phyloP scores from a whole-genome alignment of 2,329 filamentous ascomycete genomes.

The Pestalotiopsis sp. region DNA sequence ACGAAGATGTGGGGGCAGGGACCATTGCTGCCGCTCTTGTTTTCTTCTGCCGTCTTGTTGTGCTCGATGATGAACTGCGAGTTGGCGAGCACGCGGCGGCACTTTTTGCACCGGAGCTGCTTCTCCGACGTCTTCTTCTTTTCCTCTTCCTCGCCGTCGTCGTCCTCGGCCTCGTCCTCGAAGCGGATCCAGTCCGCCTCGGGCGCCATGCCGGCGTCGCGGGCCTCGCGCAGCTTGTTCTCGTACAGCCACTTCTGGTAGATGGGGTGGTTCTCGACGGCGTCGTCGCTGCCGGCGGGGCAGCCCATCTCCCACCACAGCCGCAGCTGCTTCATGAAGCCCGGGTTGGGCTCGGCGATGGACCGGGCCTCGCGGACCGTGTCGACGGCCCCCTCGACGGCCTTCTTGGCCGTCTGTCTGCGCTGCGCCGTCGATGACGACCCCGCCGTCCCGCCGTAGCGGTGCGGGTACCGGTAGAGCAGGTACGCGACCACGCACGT shows the following conservation, averaged over 20 bases:
- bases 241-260: constrained; percentile 76
- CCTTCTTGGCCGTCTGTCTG: constrained; percentile 45
- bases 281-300: constrained; percentile 58
- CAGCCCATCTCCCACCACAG: constrained; percentile 89
- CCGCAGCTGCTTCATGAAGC: constrained; percentile 87
- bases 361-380: constrained; percentile 72
- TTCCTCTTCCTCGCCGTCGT: constrained; percentile 33
- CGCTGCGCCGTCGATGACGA: constrained; percentile 34
- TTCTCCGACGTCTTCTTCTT: constrained; percentile 34
- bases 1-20: constrained; percentile 85
- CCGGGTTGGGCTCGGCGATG: constrained; percentile 85
- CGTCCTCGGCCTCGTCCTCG: constrained; percentile 67
- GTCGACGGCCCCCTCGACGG: constrained; percentile 65
- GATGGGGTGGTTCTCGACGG: constrained; percentile 66
- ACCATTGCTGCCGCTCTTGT: constrained; percentile 18
- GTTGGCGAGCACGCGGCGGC: constrained; percentile 67
- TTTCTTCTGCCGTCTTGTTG: constrained; percentile 34
- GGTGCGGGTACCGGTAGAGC: constrained; percentile 66
- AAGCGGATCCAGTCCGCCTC: constrained; percentile 78
- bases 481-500: constrained; percentile 84
- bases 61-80: constrained; percentile 70
- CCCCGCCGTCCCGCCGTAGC: constrained; percentile 46
- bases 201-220: constrained; percentile 79
- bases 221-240: constrained; percentile 56
- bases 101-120: constrained; percentile 88